phyloP scores from a whole-genome alignment of 2,329 filamentous ascomycete genomes.

The Scytalidium lignicola region DNA sequence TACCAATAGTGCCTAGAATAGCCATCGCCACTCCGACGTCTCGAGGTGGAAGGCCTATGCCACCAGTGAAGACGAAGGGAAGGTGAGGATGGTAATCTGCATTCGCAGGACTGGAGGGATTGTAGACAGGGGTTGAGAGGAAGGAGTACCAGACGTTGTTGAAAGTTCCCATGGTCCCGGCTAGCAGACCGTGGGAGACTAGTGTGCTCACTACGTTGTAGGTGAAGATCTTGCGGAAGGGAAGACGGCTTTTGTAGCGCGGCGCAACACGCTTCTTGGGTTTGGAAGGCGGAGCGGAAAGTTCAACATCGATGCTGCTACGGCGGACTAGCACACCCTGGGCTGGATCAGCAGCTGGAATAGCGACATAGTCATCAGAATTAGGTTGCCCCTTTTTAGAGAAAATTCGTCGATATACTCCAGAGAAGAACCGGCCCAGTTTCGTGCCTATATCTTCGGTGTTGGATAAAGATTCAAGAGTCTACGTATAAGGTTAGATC shows the following conservation, averaged over 20 bases:
- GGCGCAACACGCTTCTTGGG: conserved; percentile 19
- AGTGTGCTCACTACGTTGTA: conserved; percentile 42
- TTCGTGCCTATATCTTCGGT: conserved; percentile 22
- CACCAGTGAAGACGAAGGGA: conserved; percentile 52
- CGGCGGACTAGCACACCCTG: conserved; percentile 1
- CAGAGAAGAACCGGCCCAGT: conserved; percentile 10
- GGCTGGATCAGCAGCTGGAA: conserved; percentile 9
- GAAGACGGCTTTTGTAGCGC: conserved; percentile 21
- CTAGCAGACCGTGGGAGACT: conserved; percentile 60
- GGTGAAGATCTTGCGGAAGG: conserved; percentile 28
- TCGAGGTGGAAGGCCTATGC: conserved; percentile 64
- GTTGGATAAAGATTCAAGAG: conserved; percentile 28
- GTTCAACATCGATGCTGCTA: conserved; percentile 6
- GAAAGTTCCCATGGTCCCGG: conserved; percentile 62
- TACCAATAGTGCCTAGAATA: conserved; percentile 67
- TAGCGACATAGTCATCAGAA: conserved; percentile 11
- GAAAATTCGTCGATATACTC: conserved; percentile 9
- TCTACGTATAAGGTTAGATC: conserved; percentile 22
- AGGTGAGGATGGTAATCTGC: conserved; percentile 39
- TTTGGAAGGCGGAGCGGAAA: conserved; percentile 11
- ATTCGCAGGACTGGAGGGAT: conserved; percentile 42
- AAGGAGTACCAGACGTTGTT: conserved; percentile 56
- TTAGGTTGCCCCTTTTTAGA: neutral
- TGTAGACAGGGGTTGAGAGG: conserved; percentile 51
- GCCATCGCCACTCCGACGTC: conserved; percentile 72